phyloP scores from a whole-genome alignment of 306 rosid species.

The Adenanthera pavonina region DNA sequence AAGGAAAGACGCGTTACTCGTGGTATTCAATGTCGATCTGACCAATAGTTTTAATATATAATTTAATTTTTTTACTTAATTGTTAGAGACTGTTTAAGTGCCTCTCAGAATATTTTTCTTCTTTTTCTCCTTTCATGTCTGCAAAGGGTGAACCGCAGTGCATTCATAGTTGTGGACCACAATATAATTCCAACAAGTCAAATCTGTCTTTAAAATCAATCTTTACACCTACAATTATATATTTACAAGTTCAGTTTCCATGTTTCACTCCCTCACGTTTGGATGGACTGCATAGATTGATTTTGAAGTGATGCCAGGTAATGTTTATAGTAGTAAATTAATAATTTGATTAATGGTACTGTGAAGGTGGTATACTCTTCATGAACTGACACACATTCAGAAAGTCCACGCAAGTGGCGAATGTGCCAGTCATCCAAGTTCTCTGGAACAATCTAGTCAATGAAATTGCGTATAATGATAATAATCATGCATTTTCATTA shows the following conservation, averaged over 20 bases:
- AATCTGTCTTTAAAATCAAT: slow-evolving; percentile 18
- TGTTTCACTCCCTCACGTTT: slow-evolving; percentile 7
- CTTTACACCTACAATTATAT: not conserved
- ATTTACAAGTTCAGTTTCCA: not conserved
- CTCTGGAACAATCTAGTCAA: not conserved
- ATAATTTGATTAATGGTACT: not conserved
- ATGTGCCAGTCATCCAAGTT: not conserved
- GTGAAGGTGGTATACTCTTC: not conserved
- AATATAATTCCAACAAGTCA: slow-evolving; percentile 12
- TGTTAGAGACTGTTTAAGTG: not conserved
- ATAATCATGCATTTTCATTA: not conserved
- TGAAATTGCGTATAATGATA: not conserved
- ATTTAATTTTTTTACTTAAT: no score
- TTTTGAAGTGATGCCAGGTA: not conserved
- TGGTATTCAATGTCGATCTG: not conserved
- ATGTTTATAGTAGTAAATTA: not conserved
- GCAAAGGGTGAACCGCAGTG: not conserved
- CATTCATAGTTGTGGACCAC: not conserved
- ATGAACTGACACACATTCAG: not conserved
- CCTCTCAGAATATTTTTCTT: not conserved
- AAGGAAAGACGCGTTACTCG: not conserved
- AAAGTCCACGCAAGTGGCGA: not conserved
- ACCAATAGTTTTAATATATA: not conserved
- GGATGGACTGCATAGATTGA: not conserved
- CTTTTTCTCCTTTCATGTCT: not conserved